Base-by-base conservation (phyloP, 2,329 filamentous ascomycete genomes). In the Pseudocercospora vitis region DNA sequence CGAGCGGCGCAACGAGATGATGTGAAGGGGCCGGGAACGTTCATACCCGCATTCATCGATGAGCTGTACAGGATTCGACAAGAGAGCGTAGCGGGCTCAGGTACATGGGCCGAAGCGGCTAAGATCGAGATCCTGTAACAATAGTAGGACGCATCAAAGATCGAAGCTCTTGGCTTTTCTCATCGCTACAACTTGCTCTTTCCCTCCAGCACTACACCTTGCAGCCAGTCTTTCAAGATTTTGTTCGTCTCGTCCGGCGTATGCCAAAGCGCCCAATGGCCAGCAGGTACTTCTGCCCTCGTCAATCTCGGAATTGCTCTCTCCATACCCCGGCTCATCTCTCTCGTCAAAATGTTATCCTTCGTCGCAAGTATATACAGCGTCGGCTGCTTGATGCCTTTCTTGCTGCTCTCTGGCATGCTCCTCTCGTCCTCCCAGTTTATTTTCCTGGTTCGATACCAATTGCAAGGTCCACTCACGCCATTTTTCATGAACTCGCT, bases 251-350 rank as follows among this genome's bases (percentile, higher is more conserved):
- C 82, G 18, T 78, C 81, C 0, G 86, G 79, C 59, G 81, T 82
- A 76, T 96, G 83, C 76, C 83, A 85, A 68, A 95, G 73, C 40
- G 86, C 88, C 92, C 92, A 97, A 72, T 97, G 94, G 14, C 79
- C 76, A 0, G 86, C 80, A 29, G 85, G 72, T 50, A 96, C 85
- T 68, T 88, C 82, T 7, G 74, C 78, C 56, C 79, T 77, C 6
- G 81, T 87, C 65, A 95, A 71, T 42, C 83, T 78, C 2, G 81
- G 80, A 55, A 92, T 83, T 58, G 76, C 74, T 59, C 78, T 75
- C 16, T 84, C 84, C 89, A 96, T 96, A 0, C 81, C 81, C 19
- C 71, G 73, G 1, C 86, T 81, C 81, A 96, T 82, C 32, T 78
- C 74, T 0, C 88, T 84, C 52, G 85, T 87, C 61, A 97, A 75